Evolutionary conservation across 2,329 filamentous ascomycete species (phyloP).

Genomic region (Hymenotorrendiella dingleyae): DNA sequence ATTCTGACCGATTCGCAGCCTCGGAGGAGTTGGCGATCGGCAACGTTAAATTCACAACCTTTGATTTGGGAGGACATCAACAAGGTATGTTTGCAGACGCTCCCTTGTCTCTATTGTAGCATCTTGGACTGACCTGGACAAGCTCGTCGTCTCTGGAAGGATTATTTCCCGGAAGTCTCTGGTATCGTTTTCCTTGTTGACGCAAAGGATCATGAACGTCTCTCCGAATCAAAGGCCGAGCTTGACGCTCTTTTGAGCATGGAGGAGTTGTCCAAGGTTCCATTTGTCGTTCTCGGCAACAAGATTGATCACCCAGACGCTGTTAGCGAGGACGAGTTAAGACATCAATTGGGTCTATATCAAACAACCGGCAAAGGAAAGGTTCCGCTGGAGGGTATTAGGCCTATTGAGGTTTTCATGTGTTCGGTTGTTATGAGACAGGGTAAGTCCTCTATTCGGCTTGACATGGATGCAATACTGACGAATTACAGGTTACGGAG

Average conservation of each 20-base stretch:
- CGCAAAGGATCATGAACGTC: slow-evolving; percentile 93
- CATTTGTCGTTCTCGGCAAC: slow-evolving; percentile 94
- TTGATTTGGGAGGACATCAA: slow-evolving; percentile 88
- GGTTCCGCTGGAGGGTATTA: slow-evolving; percentile 83
- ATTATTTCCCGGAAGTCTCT: slow-evolving; percentile 94
- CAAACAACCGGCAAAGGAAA: slow-evolving; percentile 97
- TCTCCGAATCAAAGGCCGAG: slow-evolving; percentile 91
- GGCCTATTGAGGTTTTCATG: slow-evolving; percentile 97
- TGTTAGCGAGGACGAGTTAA: slow-evolving; percentile 89
- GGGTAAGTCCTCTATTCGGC: slow-evolving; percentile 45
- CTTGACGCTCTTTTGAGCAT: slow-evolving; percentile 91
- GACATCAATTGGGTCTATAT: slow-evolving; percentile 87
- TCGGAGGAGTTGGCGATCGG: slow-evolving; percentile 90
- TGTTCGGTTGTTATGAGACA: slow-evolving; percentile 98
- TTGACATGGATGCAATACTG: slow-evolving; percentile 6
- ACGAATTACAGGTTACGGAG: slow-evolving; percentile 62
- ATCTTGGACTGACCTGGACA: slow-evolving; percentile 3
- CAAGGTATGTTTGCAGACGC: slow-evolving; percentile 54
- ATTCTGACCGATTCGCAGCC: slow-evolving; percentile 42
- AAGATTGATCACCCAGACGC: slow-evolving; percentile 99
- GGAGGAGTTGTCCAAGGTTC: slow-evolving; percentile 94
- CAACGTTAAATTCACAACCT: slow-evolving; percentile 91
- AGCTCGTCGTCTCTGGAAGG: slow-evolving; percentile 92
- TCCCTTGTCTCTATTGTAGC: background rate
- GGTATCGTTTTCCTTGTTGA: slow-evolving; percentile 98